phyloP scores from a whole-genome alignment of 441 rosid species.

The Omphalea diandra region DNA sequence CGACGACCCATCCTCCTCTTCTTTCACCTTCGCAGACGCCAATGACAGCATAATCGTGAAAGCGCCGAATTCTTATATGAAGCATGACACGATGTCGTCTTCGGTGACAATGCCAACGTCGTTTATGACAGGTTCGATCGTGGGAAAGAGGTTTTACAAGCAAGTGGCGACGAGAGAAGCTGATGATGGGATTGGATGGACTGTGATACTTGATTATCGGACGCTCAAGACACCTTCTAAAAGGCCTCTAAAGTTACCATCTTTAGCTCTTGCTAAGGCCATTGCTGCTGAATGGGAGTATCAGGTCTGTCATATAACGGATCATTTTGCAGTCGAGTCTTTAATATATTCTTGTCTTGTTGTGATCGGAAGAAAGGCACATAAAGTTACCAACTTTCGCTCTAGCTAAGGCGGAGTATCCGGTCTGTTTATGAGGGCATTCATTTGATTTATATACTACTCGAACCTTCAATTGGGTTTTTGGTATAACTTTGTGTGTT shows the following conservation, averaged over 20 bases:
- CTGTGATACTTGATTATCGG: constrained; percentile 94
- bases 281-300: constrained; percentile 96
- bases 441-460: no score
- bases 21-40: constrained; percentile 38
- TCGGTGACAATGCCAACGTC: constrained; percentile 89
- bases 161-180: constrained; percentile 82
- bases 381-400: no score
- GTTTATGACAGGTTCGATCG: constrained; percentile 89
- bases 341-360: no score
- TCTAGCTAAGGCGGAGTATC: no score
- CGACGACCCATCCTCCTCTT: constrained; percentile 49
- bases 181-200: constrained; percentile 92
- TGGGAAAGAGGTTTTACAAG: constrained; percentile 80
- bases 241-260: constrained; percentile 73
- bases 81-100: constrained; percentile 32
- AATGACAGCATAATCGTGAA: constrained; percentile 40
- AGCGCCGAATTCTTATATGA: constrained; percentile 34
- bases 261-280: constrained; percentile 84
- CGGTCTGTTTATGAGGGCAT: no score
- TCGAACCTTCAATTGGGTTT: no score
- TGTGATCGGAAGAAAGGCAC: no score
- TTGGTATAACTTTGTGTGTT: no score
- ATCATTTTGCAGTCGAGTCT: no score
- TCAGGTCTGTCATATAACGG: constrained; percentile 59
- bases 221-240: constrained; percentile 94